phyloP scores from a whole-genome alignment of 2,329 filamentous ascomycete genomes.

The Clonostachys sp. region DNA sequence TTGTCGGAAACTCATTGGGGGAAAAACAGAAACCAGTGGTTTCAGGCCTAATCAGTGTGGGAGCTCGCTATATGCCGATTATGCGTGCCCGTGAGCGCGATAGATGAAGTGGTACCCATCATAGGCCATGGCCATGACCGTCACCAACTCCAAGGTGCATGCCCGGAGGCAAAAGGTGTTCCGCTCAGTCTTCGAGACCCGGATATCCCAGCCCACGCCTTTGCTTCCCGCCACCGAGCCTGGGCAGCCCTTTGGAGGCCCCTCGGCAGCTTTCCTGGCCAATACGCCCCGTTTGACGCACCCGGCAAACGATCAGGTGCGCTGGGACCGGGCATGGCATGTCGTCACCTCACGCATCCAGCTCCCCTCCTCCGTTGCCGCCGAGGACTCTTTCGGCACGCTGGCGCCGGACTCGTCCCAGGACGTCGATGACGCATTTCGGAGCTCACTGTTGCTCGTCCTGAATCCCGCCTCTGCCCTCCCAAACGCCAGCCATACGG shows the following conservation, averaged over 20 bases:
- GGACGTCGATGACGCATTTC: conserved; percentile 38
- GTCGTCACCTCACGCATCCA: conserved; percentile 52
- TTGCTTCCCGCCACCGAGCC: conserved; percentile 29
- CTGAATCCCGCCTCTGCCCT: conserved; percentile 39
- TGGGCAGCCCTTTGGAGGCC: conserved; percentile 42
- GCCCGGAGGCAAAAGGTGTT: conserved; percentile 45
- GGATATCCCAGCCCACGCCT: conserved; percentile 44
- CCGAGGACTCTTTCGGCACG: conserved; percentile 49
- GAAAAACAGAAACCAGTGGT: too few relatives aligned
- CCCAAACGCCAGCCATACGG: conserved; percentile 45
- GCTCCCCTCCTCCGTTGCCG: conserved; percentile 49
- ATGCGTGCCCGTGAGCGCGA: too few relatives aligned
- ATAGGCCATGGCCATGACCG: conserved; percentile 22
- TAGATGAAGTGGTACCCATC: not conserved
- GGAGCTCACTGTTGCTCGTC: conserved; percentile 47
- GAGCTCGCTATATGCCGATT: too few relatives aligned
- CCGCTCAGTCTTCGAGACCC: conserved; percentile 50
- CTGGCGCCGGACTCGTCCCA: conserved; percentile 35
- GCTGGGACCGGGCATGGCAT: conserved; percentile 60
- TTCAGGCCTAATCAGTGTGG: too few relatives aligned
- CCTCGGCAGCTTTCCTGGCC: conserved; percentile 12
- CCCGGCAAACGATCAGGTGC: conserved; percentile 41
- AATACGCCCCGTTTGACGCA: conserved; percentile 1
- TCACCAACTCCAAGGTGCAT: conserved; percentile 30
- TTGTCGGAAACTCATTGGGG: too few relatives aligned